Evolutionary conservation across 805 yeast species (phyloP), one percentile per base, ranked within the genome.

Genomic region (Komagataella kurtzmanii): DNA sequence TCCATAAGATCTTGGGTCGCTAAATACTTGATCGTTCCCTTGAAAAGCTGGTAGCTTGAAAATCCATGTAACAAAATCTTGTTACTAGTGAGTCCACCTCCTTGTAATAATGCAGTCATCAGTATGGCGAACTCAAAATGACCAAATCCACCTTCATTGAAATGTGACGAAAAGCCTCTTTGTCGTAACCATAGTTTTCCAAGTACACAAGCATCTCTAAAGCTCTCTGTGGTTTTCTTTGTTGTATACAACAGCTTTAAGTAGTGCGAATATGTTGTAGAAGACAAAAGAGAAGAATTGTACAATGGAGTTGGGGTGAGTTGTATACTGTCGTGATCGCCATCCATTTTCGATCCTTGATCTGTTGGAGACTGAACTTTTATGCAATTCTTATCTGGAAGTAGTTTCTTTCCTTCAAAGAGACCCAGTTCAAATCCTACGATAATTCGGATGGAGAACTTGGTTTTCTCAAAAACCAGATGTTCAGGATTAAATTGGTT

Each of bases 141-240:
- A 10, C 98, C 98, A 65, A 93, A 91, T 0, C 98, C 98, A 48
- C 79, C 79, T 46, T 76, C 72, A 17, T 77, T 71, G 36, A 83
- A 62, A 14, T 76, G 66, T 0, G 95, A 80, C 8, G 78, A 73
- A 53, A 88, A 79, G 0, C 95, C 96, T 57, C 96, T 76, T 67
- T 93, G 98, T 49, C 79, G 75, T 46, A 93, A 73, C 99, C 99
- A 93, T 52, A 93, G 69, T 55, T 90, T 76, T 3, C 97, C 97
- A 50, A 93, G 72, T 6, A 83, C 77, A 56, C 89, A 81, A 1
- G 99, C 97, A 58, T 90, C 96, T 56, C 79, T 79, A 66, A 88
- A 93, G 12, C 88, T 80, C 51, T 85, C 90, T 2, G 95, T 78
- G 4, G 83, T 69, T 63, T 85, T 85, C 58, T 85, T 82, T 17